These are phyloP conservation scores for Aspergillus aculeatinus DNA, from an alignment of 2,329 filamentous ascomycete species.

Conservation along the genomic window DNA sequence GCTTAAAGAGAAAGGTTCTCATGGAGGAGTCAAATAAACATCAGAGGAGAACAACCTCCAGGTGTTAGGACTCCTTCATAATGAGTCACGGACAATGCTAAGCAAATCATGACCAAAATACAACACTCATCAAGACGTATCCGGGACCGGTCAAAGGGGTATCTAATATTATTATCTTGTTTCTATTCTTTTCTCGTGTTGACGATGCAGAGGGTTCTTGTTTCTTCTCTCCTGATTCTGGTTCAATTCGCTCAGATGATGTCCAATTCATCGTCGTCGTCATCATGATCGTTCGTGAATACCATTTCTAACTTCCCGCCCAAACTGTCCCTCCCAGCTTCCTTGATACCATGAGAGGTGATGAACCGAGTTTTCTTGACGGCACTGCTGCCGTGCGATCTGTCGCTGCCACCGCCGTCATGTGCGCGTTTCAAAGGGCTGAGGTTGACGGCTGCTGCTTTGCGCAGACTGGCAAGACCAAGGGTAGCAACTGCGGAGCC, in stretches of 20 bases:
- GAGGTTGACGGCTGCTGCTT: slow-evolving; percentile 41
- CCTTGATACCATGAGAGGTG: slow-evolving; percentile 72
- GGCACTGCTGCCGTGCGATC: slow-evolving; percentile 33
- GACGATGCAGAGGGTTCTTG: neutral
- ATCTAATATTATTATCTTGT: neutral
- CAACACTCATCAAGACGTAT: neutral
- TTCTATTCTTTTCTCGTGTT: neutral
- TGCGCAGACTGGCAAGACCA: slow-evolving; percentile 29
- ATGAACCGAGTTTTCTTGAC: slow-evolving; percentile 74
- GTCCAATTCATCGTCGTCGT: slow-evolving; percentile 52
- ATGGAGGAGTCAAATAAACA: too few species aligned
- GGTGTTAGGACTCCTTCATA: neutral
- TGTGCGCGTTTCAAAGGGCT: slow-evolving; percentile 42
- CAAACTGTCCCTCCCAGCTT: slow-evolving; percentile 73
- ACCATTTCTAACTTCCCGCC: slow-evolving; percentile 49
- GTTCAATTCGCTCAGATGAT: slow-evolving; percentile 37
- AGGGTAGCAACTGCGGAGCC: slow-evolving; percentile 20
- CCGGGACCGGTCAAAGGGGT: neutral
- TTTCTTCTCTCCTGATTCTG: neutral
- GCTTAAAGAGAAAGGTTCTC: too few species aligned
- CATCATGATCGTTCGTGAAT: slow-evolving; percentile 41
- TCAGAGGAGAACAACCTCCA: neutral
- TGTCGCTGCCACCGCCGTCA: slow-evolving; percentile 33
- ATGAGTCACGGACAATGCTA: neutral
- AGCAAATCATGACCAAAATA: neutral